phyloP scores from a whole-genome alignment of 2,329 filamentous ascomycete genomes.

The Aspergillus jensenii region DNA sequence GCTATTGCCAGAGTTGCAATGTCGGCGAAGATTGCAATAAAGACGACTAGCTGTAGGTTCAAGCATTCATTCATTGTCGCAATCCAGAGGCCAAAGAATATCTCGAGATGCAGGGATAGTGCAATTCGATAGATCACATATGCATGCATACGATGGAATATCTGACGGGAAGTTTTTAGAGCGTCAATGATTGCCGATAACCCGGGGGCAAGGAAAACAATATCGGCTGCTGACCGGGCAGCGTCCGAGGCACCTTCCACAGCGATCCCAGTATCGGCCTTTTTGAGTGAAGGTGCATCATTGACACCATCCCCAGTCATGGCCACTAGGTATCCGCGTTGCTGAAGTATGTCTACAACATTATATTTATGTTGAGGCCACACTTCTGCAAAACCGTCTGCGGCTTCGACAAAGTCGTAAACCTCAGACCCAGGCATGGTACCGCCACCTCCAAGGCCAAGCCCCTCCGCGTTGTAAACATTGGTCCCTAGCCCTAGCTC shows the following conservation, averaged over 20 bases:
- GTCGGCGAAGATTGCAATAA: slow-evolving; percentile 93
- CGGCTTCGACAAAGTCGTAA: slow-evolving; percentile 93
- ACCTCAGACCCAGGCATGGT: slow-evolving; percentile 93
- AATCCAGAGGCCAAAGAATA: slow-evolving; percentile 90
- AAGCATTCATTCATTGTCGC: slow-evolving; percentile 80
- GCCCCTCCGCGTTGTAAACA: slow-evolving; percentile 89
- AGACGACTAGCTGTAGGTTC: slow-evolving; percentile 84
- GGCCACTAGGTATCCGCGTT: slow-evolving; percentile 88
- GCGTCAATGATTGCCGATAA: slow-evolving; percentile 91
- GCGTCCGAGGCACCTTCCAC: slow-evolving; percentile 91
- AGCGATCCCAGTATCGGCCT: slow-evolving; percentile 94
- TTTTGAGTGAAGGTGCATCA: slow-evolving; percentile 88
- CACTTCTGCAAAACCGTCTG: slow-evolving; percentile 91
- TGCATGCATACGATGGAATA: slow-evolving; percentile 96
- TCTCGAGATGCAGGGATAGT: slow-evolving; percentile 84
- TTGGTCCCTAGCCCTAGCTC: slow-evolving; percentile 91
- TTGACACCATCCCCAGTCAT: slow-evolving; percentile 98
- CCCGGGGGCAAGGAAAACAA: slow-evolving; percentile 89
- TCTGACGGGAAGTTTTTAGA: slow-evolving; percentile 88
- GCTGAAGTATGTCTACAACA: slow-evolving; percentile 88
- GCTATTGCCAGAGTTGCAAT: slow-evolving; percentile 89
- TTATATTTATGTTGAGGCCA: slow-evolving; percentile 96
- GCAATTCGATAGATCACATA: slow-evolving; percentile 96
- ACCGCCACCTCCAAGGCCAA: slow-evolving; percentile 84
- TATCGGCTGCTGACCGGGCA: slow-evolving; percentile 86